These are phyloP conservation scores for Citrus mangshanensis DNA, from an alignment of 345 rosid species.

Conservation along the genomic window DNA sequence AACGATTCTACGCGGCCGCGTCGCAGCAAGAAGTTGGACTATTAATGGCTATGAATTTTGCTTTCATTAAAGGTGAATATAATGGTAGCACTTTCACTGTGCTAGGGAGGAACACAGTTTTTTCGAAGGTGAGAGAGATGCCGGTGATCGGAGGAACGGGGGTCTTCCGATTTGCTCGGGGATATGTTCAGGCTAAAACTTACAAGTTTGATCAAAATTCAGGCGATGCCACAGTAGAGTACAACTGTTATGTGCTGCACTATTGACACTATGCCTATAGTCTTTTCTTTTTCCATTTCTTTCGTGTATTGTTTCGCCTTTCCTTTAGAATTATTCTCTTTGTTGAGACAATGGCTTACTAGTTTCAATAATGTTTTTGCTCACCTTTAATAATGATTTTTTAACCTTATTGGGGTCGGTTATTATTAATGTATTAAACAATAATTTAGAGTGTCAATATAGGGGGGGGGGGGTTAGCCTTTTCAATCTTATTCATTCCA, in stretches of 20 bases:
- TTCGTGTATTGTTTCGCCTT: too few relatives aligned
- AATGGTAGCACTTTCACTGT: constrained; percentile 68
- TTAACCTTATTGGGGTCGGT: neutral
- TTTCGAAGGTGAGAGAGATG: constrained; percentile 63
- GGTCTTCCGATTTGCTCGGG: constrained; percentile 70
- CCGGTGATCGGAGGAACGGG: constrained; percentile 82
- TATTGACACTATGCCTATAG: neutral
- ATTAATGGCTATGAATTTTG: constrained; percentile 73
- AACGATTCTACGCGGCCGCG: constrained; percentile 60
- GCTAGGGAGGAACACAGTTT: constrained; percentile 59
- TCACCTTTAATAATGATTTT: neutral
- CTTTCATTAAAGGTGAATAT: constrained; percentile 57
- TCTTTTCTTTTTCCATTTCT: too few relatives aligned
- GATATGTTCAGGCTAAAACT: constrained; percentile 58
- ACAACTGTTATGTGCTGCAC: constrained; percentile 42
- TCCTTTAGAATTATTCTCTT: neutral
- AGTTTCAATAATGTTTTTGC: neutral
- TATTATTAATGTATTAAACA: neutral
- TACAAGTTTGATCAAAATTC: constrained; percentile 27
- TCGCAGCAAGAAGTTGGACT: constrained; percentile 53
- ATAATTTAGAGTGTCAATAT: too few relatives aligned
- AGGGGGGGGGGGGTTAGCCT: too few relatives aligned
- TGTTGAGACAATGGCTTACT: neutral
- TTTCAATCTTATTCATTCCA: too few relatives aligned
- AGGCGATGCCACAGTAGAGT: constrained; percentile 50